Evolutionary conservation across 2,329 filamentous ascomycete genomes (phyloP), one percentile per base, ranked within the genome.

Genomic region (Fusarium staphyleae): DNA sequence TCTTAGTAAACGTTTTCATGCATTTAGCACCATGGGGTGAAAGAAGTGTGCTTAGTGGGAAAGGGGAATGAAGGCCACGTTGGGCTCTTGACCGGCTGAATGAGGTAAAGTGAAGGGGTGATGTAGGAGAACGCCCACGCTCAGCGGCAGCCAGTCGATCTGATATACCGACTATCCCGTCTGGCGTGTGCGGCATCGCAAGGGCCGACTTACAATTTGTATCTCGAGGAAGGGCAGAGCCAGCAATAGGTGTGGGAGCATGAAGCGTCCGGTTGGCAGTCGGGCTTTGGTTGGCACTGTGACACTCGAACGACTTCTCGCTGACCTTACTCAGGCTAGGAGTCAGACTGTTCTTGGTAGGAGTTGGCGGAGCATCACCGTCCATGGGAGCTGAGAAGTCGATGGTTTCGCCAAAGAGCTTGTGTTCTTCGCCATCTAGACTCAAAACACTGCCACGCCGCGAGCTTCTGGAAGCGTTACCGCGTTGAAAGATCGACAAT

Each of bases 301-400:
- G 49, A 54, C 77, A 80, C 44, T 81, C 79, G 11, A 77, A 66
- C 7, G 73, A 73, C 30, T 72, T 66, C 50, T 75, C 72, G 53
- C 74, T 74, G 18, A 72, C 64, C 35, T 74, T 71, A 56, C 68
- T 71, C 48, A 75, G 65, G 58, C 73, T 81, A 65, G 73, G 76
- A 33, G 72, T 77, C 48, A 75, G 75, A 53, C 70, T 77, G 62
- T 85, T 85, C 73, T 96, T 98, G 0, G 95, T 98, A 1, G 95
- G 95, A 1, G 95, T 99, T 1, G 93, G 93, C n/a, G 93, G 93
- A 51, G 93, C 79, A 42, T 96, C 92, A 32, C 77, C 80, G 24
- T 74, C 70, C 45, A 70, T 48, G 8, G 63, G 52, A 26, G 44
- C 65, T 12, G 62, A 57, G 28, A 70, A 46, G 35, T 73, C 68